Percentiles rank a stretch among this genome's conserved stretches.
These are phyloP conservation scores for Dryas integrifolia DNA, from an alignment of 331 rosid genomes.

Conservation along the genomic window DNA sequence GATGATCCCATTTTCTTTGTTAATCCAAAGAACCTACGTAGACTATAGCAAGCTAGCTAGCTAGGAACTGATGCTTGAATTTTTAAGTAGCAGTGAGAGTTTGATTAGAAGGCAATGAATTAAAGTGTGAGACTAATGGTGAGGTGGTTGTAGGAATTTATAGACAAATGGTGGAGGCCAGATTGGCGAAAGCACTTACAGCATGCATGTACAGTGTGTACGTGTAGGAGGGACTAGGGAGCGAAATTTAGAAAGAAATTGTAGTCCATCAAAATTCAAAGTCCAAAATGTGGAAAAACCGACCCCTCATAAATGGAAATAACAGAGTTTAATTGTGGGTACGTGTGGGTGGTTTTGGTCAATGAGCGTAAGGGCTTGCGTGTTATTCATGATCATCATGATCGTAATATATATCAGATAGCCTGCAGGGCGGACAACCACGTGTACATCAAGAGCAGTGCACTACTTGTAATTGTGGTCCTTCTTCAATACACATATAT, in stretches of 20 bases:
- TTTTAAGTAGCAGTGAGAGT: background rate
- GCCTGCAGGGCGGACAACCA: too few relatives aligned
- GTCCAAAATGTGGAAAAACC: constrained; percentile 8
- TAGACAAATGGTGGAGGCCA: constrained; percentile 4
- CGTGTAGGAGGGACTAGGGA: too few relatives aligned
- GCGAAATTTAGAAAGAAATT: background rate
- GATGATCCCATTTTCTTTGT: constrained; percentile 22
- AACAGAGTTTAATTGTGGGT: background rate
- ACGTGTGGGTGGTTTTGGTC: background rate
- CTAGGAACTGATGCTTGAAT: too few relatives aligned
- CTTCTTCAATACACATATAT: too few relatives aligned
- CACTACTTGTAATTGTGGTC: too few relatives aligned
- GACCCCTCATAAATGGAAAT: background rate
- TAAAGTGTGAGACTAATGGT: background rate
- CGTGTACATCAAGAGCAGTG: too few relatives aligned
- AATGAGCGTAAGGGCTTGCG: constrained; percentile 20
- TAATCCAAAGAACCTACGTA: background rate
- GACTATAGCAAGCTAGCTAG: too few relatives aligned
- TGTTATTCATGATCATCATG: background rate
- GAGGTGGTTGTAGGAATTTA: background rate
- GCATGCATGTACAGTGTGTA: too few relatives aligned
- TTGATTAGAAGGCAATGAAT: background rate
- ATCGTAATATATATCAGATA: too few relatives aligned
- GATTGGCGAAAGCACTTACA: background rate
- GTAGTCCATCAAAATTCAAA: background rate